phyloP scores from a whole-genome alignment of 2,329 filamentous ascomycete genomes.

The Chrysoporthe austroafricana region DNA sequence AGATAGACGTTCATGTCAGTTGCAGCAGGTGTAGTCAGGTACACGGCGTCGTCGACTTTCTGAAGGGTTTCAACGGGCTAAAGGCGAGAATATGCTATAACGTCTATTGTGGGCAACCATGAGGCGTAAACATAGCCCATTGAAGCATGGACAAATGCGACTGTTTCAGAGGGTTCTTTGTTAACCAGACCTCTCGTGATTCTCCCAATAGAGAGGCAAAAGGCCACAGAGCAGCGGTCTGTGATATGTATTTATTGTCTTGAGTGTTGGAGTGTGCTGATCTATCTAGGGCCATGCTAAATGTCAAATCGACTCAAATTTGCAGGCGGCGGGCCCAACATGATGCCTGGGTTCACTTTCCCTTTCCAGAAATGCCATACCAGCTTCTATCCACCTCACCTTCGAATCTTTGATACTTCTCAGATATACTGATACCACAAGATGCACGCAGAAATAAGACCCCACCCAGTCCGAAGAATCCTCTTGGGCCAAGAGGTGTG shows the following conservation, averaged over 20 bases:
- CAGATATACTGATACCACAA: not conserved
- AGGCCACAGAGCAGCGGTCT: not conserved
- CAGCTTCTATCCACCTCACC: not conserved
- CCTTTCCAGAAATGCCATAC: not conserved
- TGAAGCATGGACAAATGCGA: not conserved
- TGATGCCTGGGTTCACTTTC: not conserved
- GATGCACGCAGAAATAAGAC: not conserved
- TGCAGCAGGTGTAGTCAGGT: not conserved
- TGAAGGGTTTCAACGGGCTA: not conserved
- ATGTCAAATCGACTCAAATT: not conserved
- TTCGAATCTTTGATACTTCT: not conserved
- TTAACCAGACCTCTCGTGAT: not conserved
- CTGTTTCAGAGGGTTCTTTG: not conserved
- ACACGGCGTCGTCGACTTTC: not conserved
- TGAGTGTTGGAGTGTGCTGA: not conserved
- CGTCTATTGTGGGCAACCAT: not conserved
- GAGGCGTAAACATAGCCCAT: not conserved
- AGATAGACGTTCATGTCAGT: not conserved
- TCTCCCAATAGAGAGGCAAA: not conserved
- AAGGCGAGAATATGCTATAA: not conserved
- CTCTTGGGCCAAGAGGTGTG: not conserved
- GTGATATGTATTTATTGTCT: not conserved
- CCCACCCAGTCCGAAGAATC: not conserved
- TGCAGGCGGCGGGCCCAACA: not conserved
- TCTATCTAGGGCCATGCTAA: constrained; percentile 6